Conservation (phyloP, 352 stramenopile species). For the Phytophthora palmivora region DNA sequence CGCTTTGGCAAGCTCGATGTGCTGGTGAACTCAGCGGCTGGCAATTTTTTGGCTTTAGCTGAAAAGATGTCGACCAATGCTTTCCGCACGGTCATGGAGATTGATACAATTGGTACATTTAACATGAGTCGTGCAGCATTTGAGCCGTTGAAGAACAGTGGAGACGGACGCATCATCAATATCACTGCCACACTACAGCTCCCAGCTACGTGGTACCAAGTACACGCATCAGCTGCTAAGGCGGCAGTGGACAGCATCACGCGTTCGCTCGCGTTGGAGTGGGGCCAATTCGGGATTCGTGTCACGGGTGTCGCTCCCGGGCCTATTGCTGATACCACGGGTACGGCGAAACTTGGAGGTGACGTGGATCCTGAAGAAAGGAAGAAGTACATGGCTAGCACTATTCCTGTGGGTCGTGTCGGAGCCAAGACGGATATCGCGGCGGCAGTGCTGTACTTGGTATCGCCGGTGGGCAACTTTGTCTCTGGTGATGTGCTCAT, state of each 20-base stretch:
- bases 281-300: constrained; percentile 93
- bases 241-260: constrained; percentile 95
- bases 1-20: constrained; percentile 92
- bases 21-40: constrained; percentile 94
- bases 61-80: constrained; percentile 92
- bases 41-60: constrained; percentile 93
- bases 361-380: constrained; percentile 53
- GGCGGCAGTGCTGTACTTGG: constrained; percentile 80
- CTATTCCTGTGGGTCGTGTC: constrained; percentile 78
- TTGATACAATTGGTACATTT: constrained; percentile 96
- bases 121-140: constrained; percentile 95
- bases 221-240: constrained; percentile 96
- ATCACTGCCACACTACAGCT: constrained; percentile 95
- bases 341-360: constrained; percentile 92
- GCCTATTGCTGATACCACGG: constrained; percentile 95
- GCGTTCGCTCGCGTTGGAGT: constrained; percentile 95
- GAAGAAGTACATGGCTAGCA: constrained; percentile 53
- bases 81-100: constrained; percentile 97
- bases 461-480: constrained; percentile 78
- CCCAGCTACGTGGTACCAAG: constrained; percentile 94
- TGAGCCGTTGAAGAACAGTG: constrained; percentile 69
- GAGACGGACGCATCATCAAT: constrained; percentile 93
- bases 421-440: constrained; percentile 89
- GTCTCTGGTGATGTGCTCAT: constrained; percentile 86
- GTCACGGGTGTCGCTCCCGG: constrained; percentile 96